These are phyloP conservation scores for Arthrobotrys sinensis DNA, from an alignment of 2,329 filamentous ascomycete species.

Conservation along the genomic window DNA sequence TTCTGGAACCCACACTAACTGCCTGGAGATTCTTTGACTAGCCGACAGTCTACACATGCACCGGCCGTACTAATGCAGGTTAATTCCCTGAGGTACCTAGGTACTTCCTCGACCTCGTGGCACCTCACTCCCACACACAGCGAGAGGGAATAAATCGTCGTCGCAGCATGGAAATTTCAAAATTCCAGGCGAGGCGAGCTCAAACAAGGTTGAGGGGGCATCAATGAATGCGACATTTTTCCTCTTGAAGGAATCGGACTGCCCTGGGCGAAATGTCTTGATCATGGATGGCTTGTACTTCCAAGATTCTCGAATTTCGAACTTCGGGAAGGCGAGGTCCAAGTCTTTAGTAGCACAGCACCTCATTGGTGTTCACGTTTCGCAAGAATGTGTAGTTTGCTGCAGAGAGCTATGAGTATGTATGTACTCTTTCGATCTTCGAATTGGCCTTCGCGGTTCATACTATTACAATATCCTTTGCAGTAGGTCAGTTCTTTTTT, in stretches of 20 bases:
- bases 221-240: conserved; percentile 53
- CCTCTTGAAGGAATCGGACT: conserved; percentile 10
- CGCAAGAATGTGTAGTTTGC: conserved; percentile 33
- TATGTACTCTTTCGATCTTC: background rate
- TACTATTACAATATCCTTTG: background rate
- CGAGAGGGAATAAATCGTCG: conserved; percentile 38
- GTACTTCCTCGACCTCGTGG: conserved; percentile 36
- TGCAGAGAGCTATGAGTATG: background rate
- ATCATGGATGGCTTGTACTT: conserved; percentile 28
- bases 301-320: conserved; percentile 6
- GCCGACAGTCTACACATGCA: conserved; percentile 35
- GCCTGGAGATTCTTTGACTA: conserved; percentile 39
- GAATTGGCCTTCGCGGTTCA: background rate
- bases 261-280: background rate
- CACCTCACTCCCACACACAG: conserved; percentile 21
- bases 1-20: conserved; percentile 37
- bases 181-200: conserved; percentile 28
- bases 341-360: conserved; percentile 25
- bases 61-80: conserved; percentile 30
- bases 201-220: conserved; percentile 22
- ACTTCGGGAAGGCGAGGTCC: conserved; percentile 34
- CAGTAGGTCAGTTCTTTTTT: background rate
- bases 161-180: conserved; percentile 8
- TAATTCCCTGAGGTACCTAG: conserved; percentile 35
- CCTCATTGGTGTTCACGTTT: conserved; percentile 43